These are phyloP conservation scores for Wickerhamiella cacticola DNA, from an alignment of 805 yeast genomes.

Conservation along the genomic window DNA sequence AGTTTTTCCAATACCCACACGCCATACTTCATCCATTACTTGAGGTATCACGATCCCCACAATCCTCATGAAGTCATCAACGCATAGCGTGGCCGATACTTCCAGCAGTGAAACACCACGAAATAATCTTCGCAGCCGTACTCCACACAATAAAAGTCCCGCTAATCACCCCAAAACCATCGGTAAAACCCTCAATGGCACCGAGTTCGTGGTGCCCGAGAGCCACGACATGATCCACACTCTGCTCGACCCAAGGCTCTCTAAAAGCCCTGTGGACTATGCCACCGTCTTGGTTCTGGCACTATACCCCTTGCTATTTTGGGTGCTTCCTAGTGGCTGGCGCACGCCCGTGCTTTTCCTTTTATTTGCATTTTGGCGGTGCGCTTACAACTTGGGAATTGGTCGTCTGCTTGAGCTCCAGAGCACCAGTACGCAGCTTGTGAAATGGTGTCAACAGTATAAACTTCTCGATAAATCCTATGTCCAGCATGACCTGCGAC, in stretches of 20 bases:
- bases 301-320: slow-evolving; percentile 26
- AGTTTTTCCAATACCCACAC: no score
- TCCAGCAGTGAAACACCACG: background rate
- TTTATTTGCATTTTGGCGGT: slow-evolving; percentile 62
- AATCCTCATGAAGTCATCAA: background rate
- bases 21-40: background rate
- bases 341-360: slow-evolving; percentile 36
- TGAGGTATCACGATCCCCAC: background rate
- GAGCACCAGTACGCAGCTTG: slow-evolving; percentile 44
- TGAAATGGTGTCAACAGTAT: slow-evolving; percentile 38
- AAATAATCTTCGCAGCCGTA: no score
- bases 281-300: slow-evolving; percentile 39
- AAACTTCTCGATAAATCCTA: slow-evolving; percentile 36
- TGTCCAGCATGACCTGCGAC: slow-evolving; percentile 35
- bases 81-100: background rate
- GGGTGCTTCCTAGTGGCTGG: slow-evolving; percentile 21
- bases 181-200: slow-evolving; percentile 15
- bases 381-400: slow-evolving; percentile 67
- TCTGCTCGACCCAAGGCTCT: slow-evolving; percentile 60
- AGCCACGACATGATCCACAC: slow-evolving; percentile 80
- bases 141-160: no score
- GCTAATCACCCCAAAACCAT: background rate
- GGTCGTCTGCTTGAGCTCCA: slow-evolving; percentile 58
- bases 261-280: slow-evolving; percentile 56
- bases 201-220: slow-evolving; percentile 35